Conservation (phyloP, 139 green algal genomes). For the Chlamydomonas eustigma region DNA sequence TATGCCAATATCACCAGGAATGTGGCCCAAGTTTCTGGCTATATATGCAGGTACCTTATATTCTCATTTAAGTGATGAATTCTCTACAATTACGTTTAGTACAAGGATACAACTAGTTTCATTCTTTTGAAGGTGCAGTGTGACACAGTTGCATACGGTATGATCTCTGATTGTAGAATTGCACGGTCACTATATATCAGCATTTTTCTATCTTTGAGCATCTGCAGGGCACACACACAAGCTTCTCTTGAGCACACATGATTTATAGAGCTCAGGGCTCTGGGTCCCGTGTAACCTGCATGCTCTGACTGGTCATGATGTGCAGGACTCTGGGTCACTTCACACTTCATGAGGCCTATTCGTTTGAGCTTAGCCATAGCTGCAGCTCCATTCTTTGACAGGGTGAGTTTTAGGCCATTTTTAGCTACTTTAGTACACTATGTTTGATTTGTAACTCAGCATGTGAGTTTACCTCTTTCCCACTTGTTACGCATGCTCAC, state of each 20-base stretch:
- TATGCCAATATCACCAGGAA: conserved; percentile 32
- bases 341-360: conserved; percentile 37
- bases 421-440: not conserved
- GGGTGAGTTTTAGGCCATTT: not conserved
- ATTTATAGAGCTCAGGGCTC: too few relatives aligned
- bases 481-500: not conserved
- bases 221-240: too few relatives aligned
- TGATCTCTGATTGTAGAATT: too few relatives aligned
- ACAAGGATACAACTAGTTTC: too few relatives aligned
- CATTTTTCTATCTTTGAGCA: too few relatives aligned
- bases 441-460: not conserved
- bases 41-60: conserved; percentile 23
- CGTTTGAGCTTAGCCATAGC: conserved; percentile 38
- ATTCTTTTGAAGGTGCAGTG: too few relatives aligned
- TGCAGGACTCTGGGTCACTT: conserved; percentile 34
- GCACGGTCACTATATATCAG: too few relatives aligned
- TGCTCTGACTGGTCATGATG: too few relatives aligned
- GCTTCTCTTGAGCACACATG: too few relatives aligned
- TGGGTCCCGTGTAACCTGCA: too few relatives aligned
- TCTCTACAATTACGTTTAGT: too few relatives aligned
- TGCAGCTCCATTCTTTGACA: conserved; percentile 40
- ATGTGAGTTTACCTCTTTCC: not conserved
- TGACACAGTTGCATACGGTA: too few relatives aligned
- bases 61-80: not conserved
- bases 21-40: conserved; percentile 37